Percentiles rank a stretch among this genome's conserved stretches.
These are phyloP conservation scores for Tuber umbilicatum DNA, from an alignment of 495 filamentous ascomycete genomes.

Conservation along the genomic window DNA sequence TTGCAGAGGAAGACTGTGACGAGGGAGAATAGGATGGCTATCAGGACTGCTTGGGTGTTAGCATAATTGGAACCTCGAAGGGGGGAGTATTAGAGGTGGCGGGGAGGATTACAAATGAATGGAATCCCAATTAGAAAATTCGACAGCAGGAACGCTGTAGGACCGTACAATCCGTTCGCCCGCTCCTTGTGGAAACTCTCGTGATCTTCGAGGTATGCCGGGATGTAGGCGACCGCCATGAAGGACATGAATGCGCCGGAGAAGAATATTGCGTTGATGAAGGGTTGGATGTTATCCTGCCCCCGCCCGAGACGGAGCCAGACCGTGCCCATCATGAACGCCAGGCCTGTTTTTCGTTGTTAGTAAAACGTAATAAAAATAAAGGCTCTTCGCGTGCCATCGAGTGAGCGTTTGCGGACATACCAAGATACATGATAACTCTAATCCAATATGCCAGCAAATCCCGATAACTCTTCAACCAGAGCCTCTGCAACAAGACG, in stretches of 20 bases:
- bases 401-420: conserved; percentile 2
- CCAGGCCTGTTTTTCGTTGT: conserved; percentile 47
- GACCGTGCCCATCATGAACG: conserved; percentile 83
- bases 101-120: conserved; percentile 50
- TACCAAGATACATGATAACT: conserved; percentile 72
- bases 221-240: conserved; percentile 82
- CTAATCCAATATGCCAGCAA: conserved; percentile 75
- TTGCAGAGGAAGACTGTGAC: conserved; percentile 74
- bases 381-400: not conserved
- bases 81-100: conserved; percentile 25
- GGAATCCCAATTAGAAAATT: conserved; percentile 79
- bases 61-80: conserved; percentile 9
- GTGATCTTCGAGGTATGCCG: conserved; percentile 73
- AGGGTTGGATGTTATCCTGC: conserved; percentile 66
- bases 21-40: conserved; percentile 64
- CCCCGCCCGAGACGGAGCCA: conserved; percentile 62
- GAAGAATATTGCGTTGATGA: conserved; percentile 77
- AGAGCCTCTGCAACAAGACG: conserved; percentile 62
- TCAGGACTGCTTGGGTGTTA: conserved; percentile 48
- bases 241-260: conserved; percentile 83
- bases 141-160: conserved; percentile 62
- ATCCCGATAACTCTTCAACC: conserved; percentile 74
- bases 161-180: conserved; percentile 72
- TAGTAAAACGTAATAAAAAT: not conserved
- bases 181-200: conserved; percentile 68